Percentiles rank a stretch among this genome's conserved stretches.
Conservation (phyloP, 345 rosid species). For the Sonneratia alba region DNA sequence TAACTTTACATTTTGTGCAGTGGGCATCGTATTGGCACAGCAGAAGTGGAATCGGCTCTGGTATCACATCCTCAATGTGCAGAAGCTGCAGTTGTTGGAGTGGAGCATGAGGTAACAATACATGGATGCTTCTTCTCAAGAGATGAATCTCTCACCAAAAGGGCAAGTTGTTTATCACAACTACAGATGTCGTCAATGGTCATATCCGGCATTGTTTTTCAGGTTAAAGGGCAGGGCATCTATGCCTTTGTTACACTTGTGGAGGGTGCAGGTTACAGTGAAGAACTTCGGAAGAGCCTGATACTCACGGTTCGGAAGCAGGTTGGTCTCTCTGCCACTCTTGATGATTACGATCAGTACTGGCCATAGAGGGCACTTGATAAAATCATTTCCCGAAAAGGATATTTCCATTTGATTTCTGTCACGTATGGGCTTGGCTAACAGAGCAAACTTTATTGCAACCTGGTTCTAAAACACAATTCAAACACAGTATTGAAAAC, state of each 20-base stretch:
- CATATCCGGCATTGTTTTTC: neutral
- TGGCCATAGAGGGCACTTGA: too few relatives aligned
- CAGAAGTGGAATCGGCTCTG: conserved; percentile 98
- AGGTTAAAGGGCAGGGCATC: conserved; percentile 97
- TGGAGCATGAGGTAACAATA: conserved; percentile 81
- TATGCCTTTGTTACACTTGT: conserved; percentile 92
- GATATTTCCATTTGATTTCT: too few relatives aligned
- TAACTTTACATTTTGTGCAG: conserved; percentile 26
- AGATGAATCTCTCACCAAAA: neutral
- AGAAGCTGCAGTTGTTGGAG: conserved; percentile 94
- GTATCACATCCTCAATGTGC: conserved; percentile 94
- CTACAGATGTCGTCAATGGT: neutral
- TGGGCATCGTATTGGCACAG: conserved; percentile 98
- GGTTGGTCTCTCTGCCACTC: conserved; percentile 27
- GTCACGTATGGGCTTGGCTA: too few relatives aligned
- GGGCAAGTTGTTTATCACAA: neutral
- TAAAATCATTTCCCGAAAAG: too few relatives aligned
- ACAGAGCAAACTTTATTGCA: too few relatives aligned
- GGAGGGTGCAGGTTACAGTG: conserved; percentile 79
- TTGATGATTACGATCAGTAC: neutral
- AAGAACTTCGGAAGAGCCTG: conserved; percentile 76
- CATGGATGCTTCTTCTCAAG: neutral
- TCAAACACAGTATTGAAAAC: too few relatives aligned
- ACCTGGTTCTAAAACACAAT: too few relatives aligned
- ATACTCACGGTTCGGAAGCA: conserved; percentile 64